Percentiles rank a stretch among this genome's conserved stretches.
phyloP scores from a whole-genome alignment of 129 eudicot genomes.

The Escallonia herrerae region DNA sequence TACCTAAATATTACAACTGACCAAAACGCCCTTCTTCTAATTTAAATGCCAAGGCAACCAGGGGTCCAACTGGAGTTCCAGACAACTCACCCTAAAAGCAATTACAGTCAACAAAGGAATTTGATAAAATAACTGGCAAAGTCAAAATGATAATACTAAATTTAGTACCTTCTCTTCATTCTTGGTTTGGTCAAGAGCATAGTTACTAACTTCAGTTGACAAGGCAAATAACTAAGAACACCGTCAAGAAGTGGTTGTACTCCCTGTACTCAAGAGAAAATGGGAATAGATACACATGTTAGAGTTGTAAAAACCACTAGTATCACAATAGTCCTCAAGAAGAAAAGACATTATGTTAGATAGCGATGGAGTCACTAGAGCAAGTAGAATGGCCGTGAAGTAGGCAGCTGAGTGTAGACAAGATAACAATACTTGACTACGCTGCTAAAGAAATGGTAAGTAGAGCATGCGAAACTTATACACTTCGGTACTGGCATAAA shows the following conservation, averaged over 20 bases:
- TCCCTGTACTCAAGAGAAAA: conserved; percentile 44
- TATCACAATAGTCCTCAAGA: too few relatives aligned
- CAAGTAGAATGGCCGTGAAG: too few relatives aligned
- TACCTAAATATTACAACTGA: conserved; percentile 82
- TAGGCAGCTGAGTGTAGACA: too few relatives aligned
- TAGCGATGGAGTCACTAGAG: too few relatives aligned
- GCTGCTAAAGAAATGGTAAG: too few relatives aligned
- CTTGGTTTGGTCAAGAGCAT: conserved; percentile 90
- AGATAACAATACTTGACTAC: too few relatives aligned
- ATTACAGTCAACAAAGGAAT: background rate
- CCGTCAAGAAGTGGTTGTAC: conserved; percentile 98
- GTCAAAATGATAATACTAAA: background rate
- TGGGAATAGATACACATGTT: background rate
- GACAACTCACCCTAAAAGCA: conserved; percentile 51
- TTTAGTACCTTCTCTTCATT: conserved; percentile 79
- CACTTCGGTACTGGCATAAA: too few relatives aligned
- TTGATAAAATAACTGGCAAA: background rate
- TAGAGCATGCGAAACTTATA: too few relatives aligned
- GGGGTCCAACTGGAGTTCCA: conserved; percentile 90
- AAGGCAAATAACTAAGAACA: conserved; percentile 79
- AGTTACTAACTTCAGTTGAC: conserved; percentile 85
- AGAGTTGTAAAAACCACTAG: too few relatives aligned
- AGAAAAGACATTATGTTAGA: too few relatives aligned
- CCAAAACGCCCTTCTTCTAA: conserved; percentile 93
- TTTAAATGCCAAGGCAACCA: conserved; percentile 96